Evolutionary conservation across 1,284 basidiomycete species (phyloP).

Genomic region (Volvariella surrecta): DNA sequence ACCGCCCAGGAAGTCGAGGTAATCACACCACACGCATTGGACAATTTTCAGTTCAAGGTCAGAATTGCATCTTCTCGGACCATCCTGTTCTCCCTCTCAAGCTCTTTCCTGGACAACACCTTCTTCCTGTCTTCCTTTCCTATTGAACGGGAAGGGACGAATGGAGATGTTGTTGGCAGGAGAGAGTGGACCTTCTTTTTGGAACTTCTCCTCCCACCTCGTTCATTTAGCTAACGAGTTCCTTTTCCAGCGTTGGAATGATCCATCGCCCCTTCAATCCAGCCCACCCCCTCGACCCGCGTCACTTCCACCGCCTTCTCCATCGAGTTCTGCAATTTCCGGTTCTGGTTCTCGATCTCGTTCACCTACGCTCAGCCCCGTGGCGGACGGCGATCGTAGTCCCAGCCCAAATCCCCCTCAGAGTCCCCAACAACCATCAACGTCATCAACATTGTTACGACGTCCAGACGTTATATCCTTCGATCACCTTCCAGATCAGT

Average conservation of each 20-base stretch:
- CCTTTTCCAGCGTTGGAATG: slow-evolving; percentile 53
- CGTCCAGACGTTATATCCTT: slow-evolving; percentile 28
- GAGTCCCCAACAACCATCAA: slow-evolving; percentile 1
- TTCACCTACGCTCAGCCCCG: slow-evolving; percentile 7
- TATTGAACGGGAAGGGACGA: neutral
- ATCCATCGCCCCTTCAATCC: slow-evolving; percentile 54
- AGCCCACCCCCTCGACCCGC: slow-evolving; percentile 26
- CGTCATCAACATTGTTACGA: neutral
- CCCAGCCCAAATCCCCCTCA: slow-evolving; percentile 12
- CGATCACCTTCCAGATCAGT: slow-evolving; percentile 53
- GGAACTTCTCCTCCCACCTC: slow-evolving; percentile 2
- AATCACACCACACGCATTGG: slow-evolving; percentile 50
- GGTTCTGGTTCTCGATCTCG: too few species aligned
- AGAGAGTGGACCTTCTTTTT: neutral
- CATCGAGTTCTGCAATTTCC: slow-evolving; percentile 18
- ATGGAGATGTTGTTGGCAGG: too few species aligned
- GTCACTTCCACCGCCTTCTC: slow-evolving; percentile 18
- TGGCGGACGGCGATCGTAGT: slow-evolving; percentile 11
- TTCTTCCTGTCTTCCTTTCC: neutral
- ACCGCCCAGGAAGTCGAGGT: slow-evolving; percentile 72
- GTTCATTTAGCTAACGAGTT: slow-evolving; percentile 2
- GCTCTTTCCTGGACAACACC: slow-evolving; percentile 4
- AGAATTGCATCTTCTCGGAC: slow-evolving; percentile 13
- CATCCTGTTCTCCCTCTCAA: slow-evolving; percentile 5
- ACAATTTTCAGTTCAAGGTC: slow-evolving; percentile 63